A percentile compares a stretch with the other conserved stretches of the same genome.
Evolutionary conservation across 2,329 filamentous ascomycete species (phyloP).

Genomic region (Diplodia mutila): DNA sequence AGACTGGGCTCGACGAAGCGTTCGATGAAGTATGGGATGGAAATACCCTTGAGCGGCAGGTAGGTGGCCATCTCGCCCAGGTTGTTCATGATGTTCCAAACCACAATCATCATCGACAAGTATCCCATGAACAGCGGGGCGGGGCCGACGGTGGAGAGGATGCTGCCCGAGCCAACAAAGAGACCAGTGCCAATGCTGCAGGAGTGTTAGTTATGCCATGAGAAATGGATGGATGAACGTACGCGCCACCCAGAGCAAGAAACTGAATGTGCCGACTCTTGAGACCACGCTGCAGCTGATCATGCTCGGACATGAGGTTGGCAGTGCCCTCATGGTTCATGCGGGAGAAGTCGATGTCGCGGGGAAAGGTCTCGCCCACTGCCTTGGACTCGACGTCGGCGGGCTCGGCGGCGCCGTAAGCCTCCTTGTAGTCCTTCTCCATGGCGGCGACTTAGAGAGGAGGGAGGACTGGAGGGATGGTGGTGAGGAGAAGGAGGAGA

Average conservation of each 20-base stretch:
- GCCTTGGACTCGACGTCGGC: slow-evolving; percentile 6
- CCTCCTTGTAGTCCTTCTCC: slow-evolving; percentile 2
- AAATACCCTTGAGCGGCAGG: slow-evolving; percentile 58
- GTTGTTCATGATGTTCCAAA: slow-evolving; percentile 34
- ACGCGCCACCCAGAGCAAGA: slow-evolving; percentile 27
- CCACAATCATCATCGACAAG: slow-evolving; percentile 27
- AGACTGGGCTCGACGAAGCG: slow-evolving; percentile 44
- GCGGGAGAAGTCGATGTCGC: slow-evolving; percentile 6
- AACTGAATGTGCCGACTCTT: slow-evolving; percentile 46
- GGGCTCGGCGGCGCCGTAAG: background rate
- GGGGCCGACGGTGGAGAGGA: slow-evolving; percentile 32
- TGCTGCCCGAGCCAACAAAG: slow-evolving; percentile 9
- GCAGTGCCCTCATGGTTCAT: background rate
- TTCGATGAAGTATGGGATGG: slow-evolving; percentile 83
- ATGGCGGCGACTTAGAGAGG: background rate
- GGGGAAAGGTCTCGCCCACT: background rate
- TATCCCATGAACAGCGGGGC: slow-evolving; percentile 12
- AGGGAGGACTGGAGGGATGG: background rate
- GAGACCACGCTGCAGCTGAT: slow-evolving; percentile 40
- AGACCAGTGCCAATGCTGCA: slow-evolving; percentile 18
- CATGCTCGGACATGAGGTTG: background rate
- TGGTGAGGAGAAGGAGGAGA: too few relatives aligned
- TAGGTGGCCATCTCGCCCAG: slow-evolving; percentile 33
- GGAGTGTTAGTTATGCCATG: too few relatives aligned
- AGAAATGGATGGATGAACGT: background rate